Base-by-base conservation (phyloP, 768 basidiomycete genomes). In the Gymnopilus junonius region DNA sequence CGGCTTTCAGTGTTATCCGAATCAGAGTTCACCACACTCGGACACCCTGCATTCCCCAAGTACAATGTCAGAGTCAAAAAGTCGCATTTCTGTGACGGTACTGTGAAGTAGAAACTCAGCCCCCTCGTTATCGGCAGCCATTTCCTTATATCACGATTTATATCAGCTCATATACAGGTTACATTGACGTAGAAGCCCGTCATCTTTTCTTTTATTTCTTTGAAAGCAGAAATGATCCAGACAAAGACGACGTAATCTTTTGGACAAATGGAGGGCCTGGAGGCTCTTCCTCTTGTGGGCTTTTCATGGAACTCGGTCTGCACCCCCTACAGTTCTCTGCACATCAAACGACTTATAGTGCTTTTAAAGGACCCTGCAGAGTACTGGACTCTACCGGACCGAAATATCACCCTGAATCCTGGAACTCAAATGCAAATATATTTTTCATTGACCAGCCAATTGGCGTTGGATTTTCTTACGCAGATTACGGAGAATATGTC, bases 191-290 rank as follows among this genome's bases (percentile, higher is more conserved):
- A 45, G 78, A 85, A 69, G 79, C 86, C 5, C 79, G 87, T 5
- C 88, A 89, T 69, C 65, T 89, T 15, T 89, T 88, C 70, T 91
- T 92, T 79, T 90, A 90, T 76, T 92, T 92, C 72, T 92, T 92
- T 70, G 89, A 92, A 71, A 88, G 86, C 59, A 77, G 92, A 54
- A 82, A 74, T 56, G 76, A 88, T 63, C 87, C 88, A 7, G 82
- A 80, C 35, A 83, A 76, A 59, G 87, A 88, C 70, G 86, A 87
- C 65, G 83, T 88, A 7, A 84, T 88, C 12, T 84, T 88, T 67
- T 84, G 83, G 83, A 80, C 80, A 0, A 82, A 79, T 57, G 82
- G 82, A 62, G 90, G 80, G 54, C 74, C 74, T 29, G 76, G 75
- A 39, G 76, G 83, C 67, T 75, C 75, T 1, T 72, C 76, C 2